These are phyloP conservation scores for Pythium oligandrum DNA, from an alignment of 352 stramenopile species.

Conservation along the genomic window DNA sequence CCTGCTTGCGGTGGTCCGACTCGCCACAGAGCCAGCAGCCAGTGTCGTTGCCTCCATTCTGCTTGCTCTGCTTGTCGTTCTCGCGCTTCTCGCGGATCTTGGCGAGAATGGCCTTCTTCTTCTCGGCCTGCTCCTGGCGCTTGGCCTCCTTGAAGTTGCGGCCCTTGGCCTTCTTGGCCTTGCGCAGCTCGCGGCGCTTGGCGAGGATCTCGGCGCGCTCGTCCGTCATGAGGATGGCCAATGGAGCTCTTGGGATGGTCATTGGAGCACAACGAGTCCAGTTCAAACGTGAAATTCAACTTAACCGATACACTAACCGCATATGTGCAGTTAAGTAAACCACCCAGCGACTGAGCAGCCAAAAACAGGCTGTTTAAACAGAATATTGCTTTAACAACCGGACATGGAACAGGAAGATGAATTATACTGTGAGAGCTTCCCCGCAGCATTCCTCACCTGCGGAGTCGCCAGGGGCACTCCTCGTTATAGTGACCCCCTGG, in stretches of 20 bases:
- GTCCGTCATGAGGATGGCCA: constrained; percentile 11
- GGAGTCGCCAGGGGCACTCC: neutral
- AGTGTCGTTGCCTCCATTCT: constrained; percentile 20
- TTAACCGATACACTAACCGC: too few species aligned
- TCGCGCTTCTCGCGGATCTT: constrained; percentile 76
- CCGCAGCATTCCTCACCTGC: too few species aligned
- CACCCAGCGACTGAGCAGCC: too few species aligned
- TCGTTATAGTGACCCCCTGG: constrained; percentile 4
- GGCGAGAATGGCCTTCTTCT: constrained; percentile 76
- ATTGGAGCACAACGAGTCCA: too few species aligned
- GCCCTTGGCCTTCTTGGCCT: constrained; percentile 77
- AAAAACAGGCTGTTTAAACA: too few species aligned
- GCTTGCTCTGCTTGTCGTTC: constrained; percentile 19
- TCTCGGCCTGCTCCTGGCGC: constrained; percentile 54
- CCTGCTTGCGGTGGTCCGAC: constrained; percentile 68
- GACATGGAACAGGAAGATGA: too few species aligned
- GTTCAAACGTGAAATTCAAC: too few species aligned
- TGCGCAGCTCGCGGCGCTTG: constrained; percentile 64
- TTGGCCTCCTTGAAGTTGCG: constrained; percentile 61
- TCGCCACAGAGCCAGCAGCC: constrained; percentile 78
- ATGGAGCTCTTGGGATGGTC: neutral
- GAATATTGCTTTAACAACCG: too few species aligned
- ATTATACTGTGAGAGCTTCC: too few species aligned
- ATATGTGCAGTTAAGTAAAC: too few species aligned
- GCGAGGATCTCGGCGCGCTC: constrained; percentile 23